Percentiles rank a stretch among this genome's conserved stretches.
Conservation (phyloP, 176 grass and related monocot species). For the Areca catechu region DNA sequence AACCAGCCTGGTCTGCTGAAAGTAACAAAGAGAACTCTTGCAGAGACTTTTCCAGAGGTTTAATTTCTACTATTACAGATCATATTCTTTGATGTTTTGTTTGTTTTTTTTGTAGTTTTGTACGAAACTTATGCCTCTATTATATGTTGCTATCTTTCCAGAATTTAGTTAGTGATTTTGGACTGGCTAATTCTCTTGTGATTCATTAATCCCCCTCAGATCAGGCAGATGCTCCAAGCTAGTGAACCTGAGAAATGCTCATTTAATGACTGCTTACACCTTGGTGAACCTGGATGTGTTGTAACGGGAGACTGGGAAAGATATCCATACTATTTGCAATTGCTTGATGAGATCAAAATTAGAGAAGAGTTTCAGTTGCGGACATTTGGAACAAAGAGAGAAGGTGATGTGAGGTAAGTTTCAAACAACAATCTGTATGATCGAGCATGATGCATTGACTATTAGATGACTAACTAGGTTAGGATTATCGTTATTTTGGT, state of each 20-base stretch:
- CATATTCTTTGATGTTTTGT: background rate
- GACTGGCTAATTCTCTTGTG: slow-evolving; percentile 5
- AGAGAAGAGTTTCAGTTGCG: slow-evolving; percentile 83
- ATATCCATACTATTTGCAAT: slow-evolving; percentile 86
- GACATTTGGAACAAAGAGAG: slow-evolving; percentile 92
- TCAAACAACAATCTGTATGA: background rate
- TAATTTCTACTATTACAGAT: slow-evolving; percentile 1
- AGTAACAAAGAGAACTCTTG: slow-evolving; percentile 75
- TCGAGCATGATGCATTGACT: too few relatives aligned
- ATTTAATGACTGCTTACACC: slow-evolving; percentile 83
- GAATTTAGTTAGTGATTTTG: too few relatives aligned
- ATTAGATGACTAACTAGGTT: too few relatives aligned
- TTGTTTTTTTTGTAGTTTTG: background rate
- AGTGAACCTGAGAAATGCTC: slow-evolving; percentile 56
- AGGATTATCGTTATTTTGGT: too few relatives aligned
- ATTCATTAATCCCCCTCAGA: slow-evolving; percentile 41
- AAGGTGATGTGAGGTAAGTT: slow-evolving; percentile 76
- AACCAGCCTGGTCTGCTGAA: slow-evolving; percentile 93
- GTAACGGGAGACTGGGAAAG: slow-evolving; percentile 93
- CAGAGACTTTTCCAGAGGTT: slow-evolving; percentile 81
- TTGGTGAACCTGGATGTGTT: slow-evolving; percentile 81
- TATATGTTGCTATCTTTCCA: too few relatives aligned
- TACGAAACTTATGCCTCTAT: too few relatives aligned
- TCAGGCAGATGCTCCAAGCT: slow-evolving; percentile 53
- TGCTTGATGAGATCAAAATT: slow-evolving; percentile 97